Base-by-base conservation (phyloP, 306 rosid species). In the Vachellia pachyceras region DNA sequence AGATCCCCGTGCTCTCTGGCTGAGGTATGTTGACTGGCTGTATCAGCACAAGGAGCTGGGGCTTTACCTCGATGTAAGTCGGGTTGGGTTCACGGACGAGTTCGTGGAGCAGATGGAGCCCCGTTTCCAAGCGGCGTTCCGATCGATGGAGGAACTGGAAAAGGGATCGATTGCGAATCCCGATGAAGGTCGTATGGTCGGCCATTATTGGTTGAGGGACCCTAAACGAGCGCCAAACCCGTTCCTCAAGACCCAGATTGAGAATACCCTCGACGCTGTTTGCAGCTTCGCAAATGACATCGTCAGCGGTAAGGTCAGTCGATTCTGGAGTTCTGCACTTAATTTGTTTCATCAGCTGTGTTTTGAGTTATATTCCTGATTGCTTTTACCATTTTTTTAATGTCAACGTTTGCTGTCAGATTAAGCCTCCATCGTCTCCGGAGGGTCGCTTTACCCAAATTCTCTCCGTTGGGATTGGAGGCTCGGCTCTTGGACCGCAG, bases 401-500 rank as follows among this genome's bases (percentile, higher is more conserved):
- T 65, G 55, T 4, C 72, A 37, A 40, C 78, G 75, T 64, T 44
- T 41, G 76, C 63, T 80, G 87, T 87, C 92, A 95, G 99, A 90
- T 93, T 84, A 93, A 90, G 89, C 94, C 99, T 55, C 97, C 99
- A 23, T 86, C 93, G 2, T 88, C 88, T 22, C 84, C 89, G 1
- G 88, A 73, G 76, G 94, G 97, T n/a, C 88, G 91, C 35, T 95
- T 95, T 80, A 93, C 99, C 40, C 96, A 90, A 80, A 80, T 95
- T 52, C 91, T 95, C 52, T 95, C 97, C 0, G 90, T 95, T 12
- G 99, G 99, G 15, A 95, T 95, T n/a, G 99, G 99, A 66, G 99
- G 99, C 68, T 95, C 99, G 23, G 97, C 99, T 39, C 99, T 95
- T 64, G 99, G 99, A 44, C 99, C 99, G 7, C 98, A 95, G 90